Percentiles rank a stretch among this genome's conserved stretches.
Evolutionary conservation across 2,329 filamentous ascomycete genomes (phyloP).

Genomic region (Anisogramma anomala): DNA sequence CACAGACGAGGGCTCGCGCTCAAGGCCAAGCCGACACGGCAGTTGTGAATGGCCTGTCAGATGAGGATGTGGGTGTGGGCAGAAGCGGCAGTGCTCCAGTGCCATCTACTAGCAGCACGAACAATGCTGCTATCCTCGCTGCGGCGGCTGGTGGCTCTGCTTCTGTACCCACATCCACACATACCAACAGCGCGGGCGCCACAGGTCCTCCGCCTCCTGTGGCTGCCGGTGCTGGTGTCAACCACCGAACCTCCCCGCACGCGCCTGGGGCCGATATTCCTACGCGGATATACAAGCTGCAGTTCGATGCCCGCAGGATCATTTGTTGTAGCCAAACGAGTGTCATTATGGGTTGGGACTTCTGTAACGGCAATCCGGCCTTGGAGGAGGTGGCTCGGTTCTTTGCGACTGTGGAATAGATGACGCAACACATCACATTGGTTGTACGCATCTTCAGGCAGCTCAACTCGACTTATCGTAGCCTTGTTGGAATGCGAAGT

Average conservation of each 20-base stretch:
- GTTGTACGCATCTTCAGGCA: not conserved
- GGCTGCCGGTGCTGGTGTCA: conserved; percentile 10
- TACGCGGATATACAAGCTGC: conserved; percentile 80
- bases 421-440: conserved; percentile 1
- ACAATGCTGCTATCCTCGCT: not conserved
- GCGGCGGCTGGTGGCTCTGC: not conserved
- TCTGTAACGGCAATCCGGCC: conserved; percentile 75
- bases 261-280: conserved; percentile 34
- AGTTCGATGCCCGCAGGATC: conserved; percentile 87
- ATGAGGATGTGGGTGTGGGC: conserved; percentile 7
- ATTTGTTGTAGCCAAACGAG: conserved; percentile 89
- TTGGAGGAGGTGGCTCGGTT: conserved; percentile 68
- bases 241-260: conserved; percentile 31
- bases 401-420: conserved; percentile 52
- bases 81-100: not conserved
- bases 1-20: conserved; percentile 25
- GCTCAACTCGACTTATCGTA: not conserved
- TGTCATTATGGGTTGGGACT: conserved; percentile 95
- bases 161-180: not conserved
- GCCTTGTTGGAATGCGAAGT: not conserved
- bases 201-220: conserved; percentile 9
- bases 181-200: not conserved
- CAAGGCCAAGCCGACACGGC: conserved; percentile 18
- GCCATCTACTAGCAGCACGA: not conserved
- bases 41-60: conserved; percentile 4